Base-by-base conservation (phyloP, 2,329 filamentous ascomycete species). In the Niveomyces coronatus region DNA sequence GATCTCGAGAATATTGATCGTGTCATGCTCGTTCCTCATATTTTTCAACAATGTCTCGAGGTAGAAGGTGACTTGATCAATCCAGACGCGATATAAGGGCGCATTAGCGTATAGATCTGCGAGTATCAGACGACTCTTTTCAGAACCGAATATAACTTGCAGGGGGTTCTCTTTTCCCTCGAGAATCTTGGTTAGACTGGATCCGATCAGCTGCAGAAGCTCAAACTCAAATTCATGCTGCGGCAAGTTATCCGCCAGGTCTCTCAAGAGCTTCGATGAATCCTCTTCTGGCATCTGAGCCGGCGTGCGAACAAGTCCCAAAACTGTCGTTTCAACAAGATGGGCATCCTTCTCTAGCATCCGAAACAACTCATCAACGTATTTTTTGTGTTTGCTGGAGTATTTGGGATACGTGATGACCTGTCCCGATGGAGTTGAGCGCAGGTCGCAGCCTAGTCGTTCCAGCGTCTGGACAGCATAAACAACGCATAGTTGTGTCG, bases 131-230 rank as follows among this genome's bases (percentile, higher is more conserved):
- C 56, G 51, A 5, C 55, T 53, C 36, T 60, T 49, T 2, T 45
- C 43, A 3, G 45, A 53, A 9, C 58, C 58, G 30, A 64, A 64
- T 5, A 65, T 51, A 1, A 64, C 40, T 27, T 55, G 47, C 13
- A 64, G 46, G 0, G 56, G 55, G 37, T 63, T 57, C 13, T 49
- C 49, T n/a, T 54, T 45, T 10, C 59, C 61, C 5, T 17, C 43
- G 6, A 58, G 37, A 1, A 53, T 48, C 3, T 51, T 45, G 1
- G n/a, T n/a, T n/a, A n/a, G n/a, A n/a, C n/a, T n/a, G n/a, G n/a
- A n/a, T n/a, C n/a, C n/a, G n/a, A n/a, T n/a, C n/a, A n/a, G n/a
- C n/a, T n/a, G n/a, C n/a, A n/a, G n/a, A n/a, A n/a, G n/a, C n/a
- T n/a, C n/a, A n/a, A n/a, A n/a, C n/a, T n/a, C n/a, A n/a, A n/a